Evolutionary conservation across 1,284 basidiomycete species (phyloP), one percentile per base, ranked within the genome.

Genomic region (Waitea zeae): DNA sequence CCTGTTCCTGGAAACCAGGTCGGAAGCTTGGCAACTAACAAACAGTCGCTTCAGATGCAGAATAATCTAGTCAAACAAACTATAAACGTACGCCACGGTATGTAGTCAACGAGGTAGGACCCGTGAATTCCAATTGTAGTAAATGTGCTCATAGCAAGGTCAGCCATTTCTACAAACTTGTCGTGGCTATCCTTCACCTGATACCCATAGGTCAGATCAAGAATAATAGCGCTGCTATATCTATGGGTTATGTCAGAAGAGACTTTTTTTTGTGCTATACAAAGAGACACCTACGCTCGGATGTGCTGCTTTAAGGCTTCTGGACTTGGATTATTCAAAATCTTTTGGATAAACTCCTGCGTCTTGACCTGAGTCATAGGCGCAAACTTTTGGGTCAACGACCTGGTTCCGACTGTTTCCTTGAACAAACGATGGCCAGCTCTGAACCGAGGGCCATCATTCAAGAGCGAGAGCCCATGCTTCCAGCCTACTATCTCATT

Each of bases 201-300:
- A 43, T 59, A 58, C 5, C 57, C 57, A 36, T 59, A 51, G 2
- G 50, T 38, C 14, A 59, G 46, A 34, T 43, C 46, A 4, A 58
- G 42, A 13, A 58, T 52, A 31, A 52, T 48, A 3, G 51, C 39
- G 7, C 9, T 14, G 14, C 6, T 30, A 7, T 30, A 7, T 14
- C 15, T 30, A 11, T 22, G 12, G n/a, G 29, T 18, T 5, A 12
- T 15, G 12, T 27, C 17, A 5, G 12, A 20, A 13, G 5, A 30
- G 29, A 30, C 14, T 11, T 11, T 6, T 11, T 12, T 14, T 6
- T 15, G 15, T 30, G 7, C n/a, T n/a, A n/a, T n/a, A n/a, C n/a
- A n/a, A n/a, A n/a, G n/a, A n/a, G n/a, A n/a, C n/a, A n/a, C n/a
- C n/a, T 14, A 30, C 29, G 29, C 15, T 17, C 29, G 29, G 14